These are phyloP conservation scores for Fusarium acutatum DNA, from an alignment of 2,329 filamentous ascomycete genomes.

Conservation along the genomic window DNA sequence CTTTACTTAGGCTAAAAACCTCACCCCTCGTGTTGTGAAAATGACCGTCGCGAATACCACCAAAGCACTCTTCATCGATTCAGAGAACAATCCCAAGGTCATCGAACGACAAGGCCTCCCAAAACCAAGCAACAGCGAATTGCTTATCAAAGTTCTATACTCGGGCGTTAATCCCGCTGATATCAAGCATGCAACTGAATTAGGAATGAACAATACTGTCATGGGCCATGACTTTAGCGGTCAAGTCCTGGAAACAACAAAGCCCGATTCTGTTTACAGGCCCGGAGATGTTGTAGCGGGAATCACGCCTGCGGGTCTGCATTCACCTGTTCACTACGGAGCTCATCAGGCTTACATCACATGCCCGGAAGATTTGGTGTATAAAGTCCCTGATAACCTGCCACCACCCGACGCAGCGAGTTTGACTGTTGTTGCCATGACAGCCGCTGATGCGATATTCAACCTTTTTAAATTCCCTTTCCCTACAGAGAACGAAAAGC, in stretches of 20 bases:
- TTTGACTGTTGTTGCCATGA: neutral
- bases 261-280: neutral
- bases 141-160: neutral
- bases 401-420: neutral
- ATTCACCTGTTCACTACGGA: neutral
- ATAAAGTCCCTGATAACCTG: neutral
- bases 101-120: neutral
- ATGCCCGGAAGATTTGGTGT: neutral
- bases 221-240: neutral
- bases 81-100: neutral
- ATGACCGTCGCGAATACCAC: neutral
- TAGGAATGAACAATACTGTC: neutral
- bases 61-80: neutral
- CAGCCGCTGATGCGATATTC: neutral
- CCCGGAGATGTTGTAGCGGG: neutral
- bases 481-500: rapidly evolving
- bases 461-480: neutral
- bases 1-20: rapidly evolving
- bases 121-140: neutral
- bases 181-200: neutral
- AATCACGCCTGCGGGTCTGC: neutral
- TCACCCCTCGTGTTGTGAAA: rapidly evolving
- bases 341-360: neutral
- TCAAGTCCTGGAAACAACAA: neutral
- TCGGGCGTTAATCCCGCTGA: neutral